Evolutionary conservation across 2,329 filamentous ascomycete species (phyloP), one percentile per base, ranked within the genome.

Genomic region (Hypoxylon sp.): DNA sequence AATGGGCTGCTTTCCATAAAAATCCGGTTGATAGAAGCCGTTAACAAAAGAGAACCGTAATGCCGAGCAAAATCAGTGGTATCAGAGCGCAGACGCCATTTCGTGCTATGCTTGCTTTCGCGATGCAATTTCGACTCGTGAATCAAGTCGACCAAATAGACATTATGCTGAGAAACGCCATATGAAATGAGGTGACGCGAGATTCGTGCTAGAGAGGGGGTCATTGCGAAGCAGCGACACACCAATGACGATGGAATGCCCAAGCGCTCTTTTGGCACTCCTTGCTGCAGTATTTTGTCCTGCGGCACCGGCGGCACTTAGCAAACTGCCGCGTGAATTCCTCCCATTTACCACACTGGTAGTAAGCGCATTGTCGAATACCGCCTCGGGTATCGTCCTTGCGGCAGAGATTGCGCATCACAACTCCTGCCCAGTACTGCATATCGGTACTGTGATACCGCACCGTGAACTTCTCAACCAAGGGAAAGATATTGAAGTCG

Each of bases 251-350:
- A 71, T 99, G 94, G 73, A 91, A 97, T 19, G 94, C 91, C 94
- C 94, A 99, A 7, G 94, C 95, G 64, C 90, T 95, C 79, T 97
- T 97, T 75, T 99, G 94, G 74, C 94, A 99, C 73, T 99, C 94
- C 74, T 99, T 99, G 82, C 92, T 97, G 85, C 94, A 99, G 77
- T 97, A 97, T 73, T 99, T 99, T 56, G 94, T 99, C 60, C 94
- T 86, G 63, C 94, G 86, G 75, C 94, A 99, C 60, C 94, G 87
- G 61, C 94, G 87, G 75, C 94, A 99, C 75, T 99, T 99, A 63
- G 94, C 94, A 72, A 99, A 99, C 69, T 99, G 93, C 55, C 94
- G 86, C 27, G 93, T 92, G 70, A 86, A 97, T 73, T 97, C 90
- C 72, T 99, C 94, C 94, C 94, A 99, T 70, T 96, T 97, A 54